Conservation (phyloP, 1,284 basidiomycete genomes). For the Cryptococcus sp. region DNA sequence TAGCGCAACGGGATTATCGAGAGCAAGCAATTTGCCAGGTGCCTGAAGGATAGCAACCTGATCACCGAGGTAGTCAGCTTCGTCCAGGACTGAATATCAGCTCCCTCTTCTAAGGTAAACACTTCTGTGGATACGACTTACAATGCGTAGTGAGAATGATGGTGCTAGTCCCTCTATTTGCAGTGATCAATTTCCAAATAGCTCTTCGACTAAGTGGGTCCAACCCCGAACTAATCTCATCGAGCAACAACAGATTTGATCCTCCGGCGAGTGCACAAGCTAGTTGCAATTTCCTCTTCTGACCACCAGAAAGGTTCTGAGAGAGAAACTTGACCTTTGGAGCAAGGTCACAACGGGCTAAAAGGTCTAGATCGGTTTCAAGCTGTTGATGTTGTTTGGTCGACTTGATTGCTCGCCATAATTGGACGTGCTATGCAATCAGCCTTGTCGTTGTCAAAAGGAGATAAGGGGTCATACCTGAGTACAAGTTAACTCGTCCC, state of each 20-base stretch:
- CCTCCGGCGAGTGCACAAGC: slow-evolving; percentile 69
- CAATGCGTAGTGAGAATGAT: slow-evolving; percentile 67
- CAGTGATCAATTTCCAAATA: slow-evolving; percentile 67
- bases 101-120: not conserved
- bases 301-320: slow-evolving; percentile 65
- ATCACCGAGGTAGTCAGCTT: slow-evolving; percentile 73
- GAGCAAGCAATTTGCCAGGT: slow-evolving; percentile 67
- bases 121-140: slow-evolving; percentile 31
- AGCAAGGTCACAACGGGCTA: slow-evolving; percentile 66
- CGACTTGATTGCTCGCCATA: slow-evolving; percentile 71
- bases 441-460: not conserved
- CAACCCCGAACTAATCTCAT: slow-evolving; percentile 69
- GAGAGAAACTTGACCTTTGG: slow-evolving; percentile 65
- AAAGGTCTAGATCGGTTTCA: slow-evolving; percentile 56
- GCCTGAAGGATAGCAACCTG: slow-evolving; percentile 68
- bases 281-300: slow-evolving; percentile 74
- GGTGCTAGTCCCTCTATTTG: slow-evolving; percentile 61
- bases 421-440: slow-evolving; percentile 57
- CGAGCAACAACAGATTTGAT: slow-evolving; percentile 62
- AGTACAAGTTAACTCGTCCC: slow-evolving; percentile 67
- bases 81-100: slow-evolving; percentile 56
- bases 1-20: slow-evolving; percentile 66
- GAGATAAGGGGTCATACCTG: slow-evolving; percentile 14
- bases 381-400: slow-evolving; percentile 48
- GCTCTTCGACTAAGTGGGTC: slow-evolving; percentile 72